A percentile compares a stretch with the other conserved stretches of the same genome.
These are phyloP conservation scores for Pyracantha coccinea DNA, from an alignment of 331 rosid species.

Conservation along the genomic window DNA sequence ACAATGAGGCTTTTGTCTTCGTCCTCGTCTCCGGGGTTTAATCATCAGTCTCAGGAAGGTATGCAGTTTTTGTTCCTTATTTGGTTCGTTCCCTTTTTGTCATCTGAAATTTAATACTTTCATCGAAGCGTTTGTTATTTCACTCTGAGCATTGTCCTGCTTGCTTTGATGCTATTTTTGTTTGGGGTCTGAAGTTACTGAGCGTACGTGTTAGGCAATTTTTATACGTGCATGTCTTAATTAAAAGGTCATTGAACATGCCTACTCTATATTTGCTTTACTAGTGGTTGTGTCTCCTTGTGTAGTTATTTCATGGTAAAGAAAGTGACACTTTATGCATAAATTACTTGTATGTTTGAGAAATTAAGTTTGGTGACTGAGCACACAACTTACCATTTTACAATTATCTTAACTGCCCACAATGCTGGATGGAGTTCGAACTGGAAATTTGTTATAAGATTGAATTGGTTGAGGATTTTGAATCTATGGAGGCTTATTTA, in stretches of 20 bases:
- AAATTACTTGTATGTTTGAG: neutral
- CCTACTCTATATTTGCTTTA: neutral
- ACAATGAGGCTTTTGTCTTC: constrained; percentile 53
- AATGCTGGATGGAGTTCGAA: neutral
- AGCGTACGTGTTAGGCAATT: neutral
- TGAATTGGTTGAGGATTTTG: neutral
- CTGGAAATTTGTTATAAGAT: too few relatives aligned
- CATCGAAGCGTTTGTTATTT: neutral
- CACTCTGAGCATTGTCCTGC: neutral
- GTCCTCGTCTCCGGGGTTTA: constrained; percentile 35
- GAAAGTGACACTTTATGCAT: neutral
- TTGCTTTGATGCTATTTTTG: neutral
- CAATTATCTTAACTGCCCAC: neutral
- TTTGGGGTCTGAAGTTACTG: neutral
- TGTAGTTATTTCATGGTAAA: neutral
- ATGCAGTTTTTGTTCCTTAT: neutral
- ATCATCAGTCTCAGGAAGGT: constrained; percentile 52
- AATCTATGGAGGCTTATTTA: constrained; percentile 3
- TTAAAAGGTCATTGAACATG: neutral
- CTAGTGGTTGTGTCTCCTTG: too few relatives aligned
- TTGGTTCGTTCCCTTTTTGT: neutral
- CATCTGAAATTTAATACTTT: neutral
- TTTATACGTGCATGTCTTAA: neutral
- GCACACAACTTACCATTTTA: too few relatives aligned
- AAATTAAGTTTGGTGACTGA: neutral